Conservation (phyloP, 768 basidiomycete species). For the Boletus huronensis region DNA sequence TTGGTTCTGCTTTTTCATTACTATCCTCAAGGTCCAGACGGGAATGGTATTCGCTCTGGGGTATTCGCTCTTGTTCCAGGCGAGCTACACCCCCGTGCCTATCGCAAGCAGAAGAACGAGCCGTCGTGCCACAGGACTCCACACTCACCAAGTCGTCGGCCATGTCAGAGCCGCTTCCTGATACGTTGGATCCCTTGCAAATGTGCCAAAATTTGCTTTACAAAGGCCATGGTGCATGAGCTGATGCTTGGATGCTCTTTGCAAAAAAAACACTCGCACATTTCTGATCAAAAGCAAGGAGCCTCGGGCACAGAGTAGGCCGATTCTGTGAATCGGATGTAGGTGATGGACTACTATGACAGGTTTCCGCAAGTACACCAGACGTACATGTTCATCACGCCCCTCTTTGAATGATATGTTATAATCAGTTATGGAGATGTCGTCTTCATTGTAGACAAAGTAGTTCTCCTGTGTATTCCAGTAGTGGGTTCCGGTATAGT, state of each 20-base stretch:
- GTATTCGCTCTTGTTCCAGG: conserved; percentile 50
- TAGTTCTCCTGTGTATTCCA: conserved; percentile 82
- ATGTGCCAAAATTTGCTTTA: conserved; percentile 64
- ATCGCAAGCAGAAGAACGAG: conserved; percentile 2
- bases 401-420: conserved; percentile 69
- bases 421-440: conserved; percentile 44
- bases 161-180: conserved; percentile 24
- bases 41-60: conserved; percentile 53
- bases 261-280: conserved; percentile 33
- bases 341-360: background rate
- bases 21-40: conserved; percentile 33
- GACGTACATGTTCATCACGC: conserved; percentile 44
- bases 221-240: conserved; percentile 7
- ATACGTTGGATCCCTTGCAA: conserved; percentile 42
- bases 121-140: background rate
- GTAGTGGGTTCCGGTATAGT: conserved; percentile 72
- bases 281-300: conserved; percentile 67
- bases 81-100: conserved; percentile 52
- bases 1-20: conserved; percentile 7
- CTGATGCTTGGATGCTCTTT: background rate
- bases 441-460: conserved; percentile 46
- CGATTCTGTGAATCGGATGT: conserved; percentile 23
- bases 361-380: background rate
- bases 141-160: conserved; percentile 20
- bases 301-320: conserved; percentile 54